Base-by-base conservation (phyloP, 108 stramenopile species). In the Nannochloropsis granulata region DNA sequence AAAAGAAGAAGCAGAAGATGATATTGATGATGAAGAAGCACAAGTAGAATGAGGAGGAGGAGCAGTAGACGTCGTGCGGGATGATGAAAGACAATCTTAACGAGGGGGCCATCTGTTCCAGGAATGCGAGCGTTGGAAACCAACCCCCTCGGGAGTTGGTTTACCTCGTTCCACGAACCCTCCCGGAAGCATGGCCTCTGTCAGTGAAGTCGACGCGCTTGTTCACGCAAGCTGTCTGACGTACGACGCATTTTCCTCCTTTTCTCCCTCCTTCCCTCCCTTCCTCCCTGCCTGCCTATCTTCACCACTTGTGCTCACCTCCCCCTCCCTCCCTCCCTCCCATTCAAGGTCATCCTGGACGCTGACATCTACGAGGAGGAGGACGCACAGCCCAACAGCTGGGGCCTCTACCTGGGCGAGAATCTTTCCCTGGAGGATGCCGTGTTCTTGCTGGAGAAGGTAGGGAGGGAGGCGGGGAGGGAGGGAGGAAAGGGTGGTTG, bases 331-430 rank as follows among this genome's bases (percentile, higher is more conserved):
- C 91, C 12, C 84, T 90, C 10, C 81, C 93, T 14, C 89, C 90
- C n/a, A 94, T 16, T 84, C 93, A 24, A 91, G n/a, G 86, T 92
- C 13, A 90, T 94, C 13, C 79, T 93, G 12, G 90, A 91, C 86
- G 95, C 93, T 12, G 94, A 96, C 87, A 94, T 96, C 85, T 96
- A 94, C 85, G 94, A 96, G 83, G 95, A 96, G 84, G 95, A 96
- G 89, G 94, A 96, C 89, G 94, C 94, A 3, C n/a, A 23, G 7
- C 19, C 78, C 82, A 83, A 80, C 79, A 23, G 23, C 12, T 9
- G 3, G 79, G 79, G 25, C 23, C 14, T 80, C 2, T 21, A 82
- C 12, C 12, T 21, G 21, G 34, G 16, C 43, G 81, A 42, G 25
- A 42, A 43, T 19, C 44, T 44, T 43, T 10, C 7, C 21, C 13